These are phyloP conservation scores for Omphalotus guepiniiformis DNA, from an alignment of 768 basidiomycete genomes.

Conservation along the genomic window DNA sequence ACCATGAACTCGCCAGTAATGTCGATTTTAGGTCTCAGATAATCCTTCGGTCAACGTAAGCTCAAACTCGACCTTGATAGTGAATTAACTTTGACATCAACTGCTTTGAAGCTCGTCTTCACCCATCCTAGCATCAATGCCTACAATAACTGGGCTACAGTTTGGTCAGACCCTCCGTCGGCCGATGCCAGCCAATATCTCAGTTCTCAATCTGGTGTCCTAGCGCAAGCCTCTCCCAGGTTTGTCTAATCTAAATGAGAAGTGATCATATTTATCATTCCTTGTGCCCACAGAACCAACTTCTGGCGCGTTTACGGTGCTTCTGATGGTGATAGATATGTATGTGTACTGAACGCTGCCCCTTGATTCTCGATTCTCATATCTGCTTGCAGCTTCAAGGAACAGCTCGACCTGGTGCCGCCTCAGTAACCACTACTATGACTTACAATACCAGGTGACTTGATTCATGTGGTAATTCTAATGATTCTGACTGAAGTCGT, in stretches of 20 bases:
- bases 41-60: constrained; percentile 61
- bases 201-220: constrained; percentile 46
- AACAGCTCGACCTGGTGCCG: constrained; percentile 58
- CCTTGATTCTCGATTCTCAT: not conserved
- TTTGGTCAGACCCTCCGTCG: constrained; percentile 49
- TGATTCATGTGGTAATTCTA: not conserved
- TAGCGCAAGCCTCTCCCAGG: constrained; percentile 54
- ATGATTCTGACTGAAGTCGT: not conserved
- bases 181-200: constrained; percentile 57
- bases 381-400: constrained; percentile 45
- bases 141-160: constrained; percentile 62
- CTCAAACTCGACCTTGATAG: constrained; percentile 8
- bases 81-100: not conserved
- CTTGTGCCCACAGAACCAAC: constrained; percentile 40
- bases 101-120: constrained; percentile 45
- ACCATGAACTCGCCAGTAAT: not conserved
- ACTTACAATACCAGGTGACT: constrained; percentile 45
- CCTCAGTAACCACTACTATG: constrained; percentile 41
- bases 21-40: constrained; percentile 38
- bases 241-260: constrained; percentile 15
- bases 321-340: constrained; percentile 24
- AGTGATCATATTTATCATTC: not conserved
- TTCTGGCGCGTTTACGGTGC: constrained; percentile 56
- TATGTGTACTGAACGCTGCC: too few relatives aligned
- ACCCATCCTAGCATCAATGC: constrained; percentile 59